Base-by-base conservation (phyloP, 768 basidiomycete species). In the Mycena vulgaris region DNA sequence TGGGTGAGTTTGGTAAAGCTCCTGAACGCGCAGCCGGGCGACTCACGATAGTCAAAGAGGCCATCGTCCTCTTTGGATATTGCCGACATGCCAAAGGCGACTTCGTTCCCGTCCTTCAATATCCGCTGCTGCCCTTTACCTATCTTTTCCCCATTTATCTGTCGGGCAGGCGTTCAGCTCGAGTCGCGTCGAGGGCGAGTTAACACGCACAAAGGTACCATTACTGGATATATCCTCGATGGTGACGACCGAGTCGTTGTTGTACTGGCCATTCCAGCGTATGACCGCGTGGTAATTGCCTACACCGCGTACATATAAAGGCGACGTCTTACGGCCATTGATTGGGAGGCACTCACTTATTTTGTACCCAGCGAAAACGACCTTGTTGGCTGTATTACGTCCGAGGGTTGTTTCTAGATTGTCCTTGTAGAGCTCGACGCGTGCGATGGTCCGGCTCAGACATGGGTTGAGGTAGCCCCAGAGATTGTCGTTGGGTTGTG, bases 21-120 rank as follows among this genome's bases (percentile, higher is more conserved):
- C 47, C 57, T 17, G 48, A 61, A 59, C 58, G 27, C 30, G 64
- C 19, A 45, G 19, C 21, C 8, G 42, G 3, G 42, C 58, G 19
- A 86, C 92, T 69, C 66, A 93, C 94, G 90, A 76, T 93, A 95
- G 76, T 95, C 95, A 74, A 95, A 94, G 28, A 83, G 67, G 35
- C 83, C 83, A 52, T 77, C 78, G 47, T 83, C 33, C 73, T 86
- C 57, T 82, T 81, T 53, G 77, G 79, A 75, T 87, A 89, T 28
- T 85, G 84, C 21, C 78, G 75, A 16, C 79, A 82, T 16, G 88
- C 97, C 97, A 73, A 99, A 93, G 10, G 93, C 91, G 74, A 99
- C 88, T 80, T 96, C 95, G 77, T 94, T 94, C 9, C 96, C 96
- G 69, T 94, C 90, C 16, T 85, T 86, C 56, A 97, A 81, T 49